Evolutionary conservation across 2,329 filamentous ascomycete genomes (phyloP).

Genomic region (Colletotrichum scovillei): DNA sequence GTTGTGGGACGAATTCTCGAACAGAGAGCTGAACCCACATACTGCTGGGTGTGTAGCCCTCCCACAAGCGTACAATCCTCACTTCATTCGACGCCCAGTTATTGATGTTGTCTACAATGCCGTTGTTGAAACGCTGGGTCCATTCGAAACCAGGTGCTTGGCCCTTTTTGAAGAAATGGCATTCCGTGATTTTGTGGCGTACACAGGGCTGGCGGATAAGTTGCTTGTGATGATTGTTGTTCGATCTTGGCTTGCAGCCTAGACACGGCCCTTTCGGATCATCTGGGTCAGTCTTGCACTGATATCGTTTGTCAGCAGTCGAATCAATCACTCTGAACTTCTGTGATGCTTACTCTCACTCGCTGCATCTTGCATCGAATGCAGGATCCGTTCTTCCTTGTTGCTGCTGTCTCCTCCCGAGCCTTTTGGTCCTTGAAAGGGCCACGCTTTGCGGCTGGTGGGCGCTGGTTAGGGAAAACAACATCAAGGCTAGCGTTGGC

Average conservation of each 20-base stretch:
- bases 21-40: constrained; percentile 61
- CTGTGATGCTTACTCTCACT: constrained; percentile 62
- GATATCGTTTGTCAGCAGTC: not conserved
- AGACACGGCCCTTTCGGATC: constrained; percentile 61
- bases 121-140: constrained; percentile 67
- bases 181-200: constrained; percentile 70
- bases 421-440: constrained; percentile 65
- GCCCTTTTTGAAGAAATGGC: constrained; percentile 68
- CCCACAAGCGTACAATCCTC: constrained; percentile 62
- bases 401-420: constrained; percentile 66
- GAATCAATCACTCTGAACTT: not conserved
- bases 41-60: constrained; percentile 60
- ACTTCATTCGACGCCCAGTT: constrained; percentile 66
- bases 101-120: constrained; percentile 64
- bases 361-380: constrained; percentile 72
- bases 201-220: constrained; percentile 67
- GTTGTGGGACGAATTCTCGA: constrained; percentile 64
- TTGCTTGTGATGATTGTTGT: constrained; percentile 49
- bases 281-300: constrained; percentile 65
- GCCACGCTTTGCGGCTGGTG: constrained; percentile 56
- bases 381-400: constrained; percentile 68
- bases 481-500: constrained; percentile 42
- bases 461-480: constrained; percentile 48
- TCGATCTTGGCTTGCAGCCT: constrained; percentile 62
- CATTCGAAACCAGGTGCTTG: constrained; percentile 69